Evolutionary conservation across 164 flowering plant genomes (phyloP).

Genomic region (Liquidambar formosana): DNA sequence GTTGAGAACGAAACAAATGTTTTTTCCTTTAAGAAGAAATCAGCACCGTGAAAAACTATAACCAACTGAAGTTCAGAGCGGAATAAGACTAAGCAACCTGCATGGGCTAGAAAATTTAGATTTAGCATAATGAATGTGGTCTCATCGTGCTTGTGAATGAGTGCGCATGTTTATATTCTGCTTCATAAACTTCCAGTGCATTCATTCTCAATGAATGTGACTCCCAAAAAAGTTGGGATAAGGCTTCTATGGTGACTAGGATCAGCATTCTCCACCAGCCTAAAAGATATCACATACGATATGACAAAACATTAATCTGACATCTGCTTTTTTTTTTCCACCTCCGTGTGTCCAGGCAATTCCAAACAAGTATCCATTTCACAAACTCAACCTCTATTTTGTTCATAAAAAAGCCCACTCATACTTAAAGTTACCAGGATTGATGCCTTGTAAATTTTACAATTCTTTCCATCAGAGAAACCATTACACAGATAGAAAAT

Average conservation of each 20-base stretch:
- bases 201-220: background rate
- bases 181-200: background rate
- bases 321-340: background rate
- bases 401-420: background rate
- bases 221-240: background rate
- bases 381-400: background rate
- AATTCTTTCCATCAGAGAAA: background rate
- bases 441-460: background rate
- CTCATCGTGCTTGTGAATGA: background rate
- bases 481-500: background rate
- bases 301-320: background rate
- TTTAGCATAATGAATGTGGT: background rate
- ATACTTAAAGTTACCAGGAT: background rate
- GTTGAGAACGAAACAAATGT: background rate
- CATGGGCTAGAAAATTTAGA: no score
- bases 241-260: constrained; percentile 3
- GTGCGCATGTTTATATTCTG: background rate
- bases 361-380: background rate
- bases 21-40: constrained; percentile 1
- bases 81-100: background rate
- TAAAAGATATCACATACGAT: background rate
- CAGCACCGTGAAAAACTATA: background rate
- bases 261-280: background rate
- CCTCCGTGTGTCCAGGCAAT: background rate
- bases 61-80: constrained; percentile 13